Conservation (phyloP, 208 protist species). For the Leishmania martiniquensis region DNA sequence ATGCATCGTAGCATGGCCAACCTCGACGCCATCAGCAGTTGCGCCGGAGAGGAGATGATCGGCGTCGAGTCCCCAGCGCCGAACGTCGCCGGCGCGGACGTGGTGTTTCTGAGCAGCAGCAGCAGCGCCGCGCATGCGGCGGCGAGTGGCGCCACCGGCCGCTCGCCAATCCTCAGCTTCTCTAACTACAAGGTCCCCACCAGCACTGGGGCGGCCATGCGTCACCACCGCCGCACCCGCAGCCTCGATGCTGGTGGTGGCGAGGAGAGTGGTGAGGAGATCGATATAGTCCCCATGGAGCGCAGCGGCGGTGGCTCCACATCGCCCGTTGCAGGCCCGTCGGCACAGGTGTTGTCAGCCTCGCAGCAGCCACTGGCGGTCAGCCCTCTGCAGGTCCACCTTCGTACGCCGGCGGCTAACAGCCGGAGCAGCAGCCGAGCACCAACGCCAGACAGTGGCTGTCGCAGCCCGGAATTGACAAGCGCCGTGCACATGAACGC, state of each 20-base stretch:
- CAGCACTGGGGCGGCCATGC: conserved; percentile 4
- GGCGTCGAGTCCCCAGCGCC: conserved; percentile 11
- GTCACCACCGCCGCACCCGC: conserved; percentile 23
- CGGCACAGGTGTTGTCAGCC: not conserved
- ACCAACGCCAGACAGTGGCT: conserved; percentile 10
- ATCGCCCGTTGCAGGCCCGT: not conserved
- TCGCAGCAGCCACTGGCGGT: not conserved
- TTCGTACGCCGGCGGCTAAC: not conserved
- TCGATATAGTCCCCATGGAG: not conserved
- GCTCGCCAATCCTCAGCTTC: conserved; percentile 7
- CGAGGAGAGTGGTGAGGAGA: conserved; percentile 29
- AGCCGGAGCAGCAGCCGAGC: conserved; percentile 12
- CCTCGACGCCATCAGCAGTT: conserved; percentile 6
- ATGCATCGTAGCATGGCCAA: conserved; percentile 11
- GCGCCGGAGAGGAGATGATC: conserved; percentile 11
- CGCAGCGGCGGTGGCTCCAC: conserved; percentile 3
- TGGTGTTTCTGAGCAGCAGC: not conserved
- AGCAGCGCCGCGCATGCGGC: not conserved
- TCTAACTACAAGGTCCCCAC: not conserved
- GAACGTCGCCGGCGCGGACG: conserved; percentile 1
- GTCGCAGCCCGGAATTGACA: conserved; percentile 1
- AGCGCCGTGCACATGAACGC: not conserved
- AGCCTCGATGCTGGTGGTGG: conserved; percentile 16
- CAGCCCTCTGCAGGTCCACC: not conserved
- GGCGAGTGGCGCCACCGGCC: not conserved